Evolutionary conservation across 192 early-diverging fungal species (phyloP), one percentile per base, ranked within the genome.

Genomic region (Gryganskiella cystojenkinii): DNA sequence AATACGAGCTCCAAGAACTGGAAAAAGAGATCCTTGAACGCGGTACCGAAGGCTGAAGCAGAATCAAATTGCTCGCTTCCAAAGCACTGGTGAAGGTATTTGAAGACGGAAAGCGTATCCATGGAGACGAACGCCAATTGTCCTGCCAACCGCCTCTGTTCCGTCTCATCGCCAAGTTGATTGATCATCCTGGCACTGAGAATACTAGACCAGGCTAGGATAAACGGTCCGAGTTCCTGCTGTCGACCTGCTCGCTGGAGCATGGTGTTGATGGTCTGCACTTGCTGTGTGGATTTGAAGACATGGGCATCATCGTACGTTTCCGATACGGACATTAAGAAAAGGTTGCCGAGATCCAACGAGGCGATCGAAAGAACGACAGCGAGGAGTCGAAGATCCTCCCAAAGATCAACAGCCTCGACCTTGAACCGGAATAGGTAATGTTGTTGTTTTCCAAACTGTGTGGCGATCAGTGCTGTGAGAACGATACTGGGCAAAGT

Each of bases 171-270:
- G 24, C 58, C 56, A 20, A 53, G 42, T 20, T 60, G 63, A 7
- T 31, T 50, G n/a, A 45, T 40, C 3, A 53, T 63, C 22, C 61
- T 42, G 13, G 74, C 66, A 1, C 59, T 55, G 34, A 85, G 61
- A 3, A 85, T 67, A 62, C 61, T 79, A n/a, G 79, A 79, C 83
- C 83, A 85, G 0, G 81, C 84, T 25, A 85, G 61, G 25, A 85
- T 68, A 33, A 83, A 81, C 28, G 70, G 56, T 3, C 79, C 63
- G 37, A 81, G 67, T 40, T 66, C 63, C 33, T 70, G 71, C 25
- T 70, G 64, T 10, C 67, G 52, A 3, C 72, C 84, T 45, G 79
- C 57, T 10, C 46, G 51, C 27, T 76, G 63, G 4, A 75, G 74
- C 6, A 61, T 49, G 10, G 60, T 59, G 33, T 83, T 85, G 45